phyloP scores from a whole-genome alignment of 2,329 filamentous ascomycete genomes.

The Beauveria australis region DNA sequence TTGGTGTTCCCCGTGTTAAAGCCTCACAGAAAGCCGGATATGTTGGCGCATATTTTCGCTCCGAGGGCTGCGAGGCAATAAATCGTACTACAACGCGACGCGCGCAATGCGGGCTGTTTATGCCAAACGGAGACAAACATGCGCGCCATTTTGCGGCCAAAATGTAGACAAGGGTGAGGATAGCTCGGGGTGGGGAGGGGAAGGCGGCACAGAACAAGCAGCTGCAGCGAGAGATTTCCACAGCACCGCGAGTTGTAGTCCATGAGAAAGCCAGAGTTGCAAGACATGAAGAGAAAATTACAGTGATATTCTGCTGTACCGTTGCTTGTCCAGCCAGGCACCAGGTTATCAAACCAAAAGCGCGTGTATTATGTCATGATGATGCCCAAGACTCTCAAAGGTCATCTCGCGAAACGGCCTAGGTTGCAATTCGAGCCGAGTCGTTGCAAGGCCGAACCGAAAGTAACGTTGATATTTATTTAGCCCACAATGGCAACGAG shows the following conservation, averaged over 20 bases:
- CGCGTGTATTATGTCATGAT: conserved; percentile 6
- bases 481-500: neutral
- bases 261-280: too few relatives aligned
- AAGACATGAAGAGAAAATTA: too few relatives aligned
- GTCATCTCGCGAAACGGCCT: neutral
- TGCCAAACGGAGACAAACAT: neutral
- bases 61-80: neutral
- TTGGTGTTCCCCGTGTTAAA: neutral
- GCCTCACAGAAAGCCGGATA: neutral
- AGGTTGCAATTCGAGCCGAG: neutral
- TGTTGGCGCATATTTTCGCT: neutral
- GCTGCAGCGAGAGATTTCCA: too few relatives aligned
- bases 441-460: neutral
- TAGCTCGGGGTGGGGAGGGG: too few relatives aligned
- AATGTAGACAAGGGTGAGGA: too few relatives aligned
- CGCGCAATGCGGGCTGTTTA: neutral
- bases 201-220: too few relatives aligned
- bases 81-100: neutral
- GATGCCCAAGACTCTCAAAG: neutral
- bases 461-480: neutral
- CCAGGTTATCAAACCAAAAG: neutral
- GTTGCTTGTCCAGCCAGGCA: neutral
- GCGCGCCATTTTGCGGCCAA: too few relatives aligned
- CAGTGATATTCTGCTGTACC: neutral
- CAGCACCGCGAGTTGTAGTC: too few relatives aligned